Evolutionary conservation across 2,329 filamentous ascomycete genomes (phyloP).

Genomic region (Cytospora piceae): DNA sequence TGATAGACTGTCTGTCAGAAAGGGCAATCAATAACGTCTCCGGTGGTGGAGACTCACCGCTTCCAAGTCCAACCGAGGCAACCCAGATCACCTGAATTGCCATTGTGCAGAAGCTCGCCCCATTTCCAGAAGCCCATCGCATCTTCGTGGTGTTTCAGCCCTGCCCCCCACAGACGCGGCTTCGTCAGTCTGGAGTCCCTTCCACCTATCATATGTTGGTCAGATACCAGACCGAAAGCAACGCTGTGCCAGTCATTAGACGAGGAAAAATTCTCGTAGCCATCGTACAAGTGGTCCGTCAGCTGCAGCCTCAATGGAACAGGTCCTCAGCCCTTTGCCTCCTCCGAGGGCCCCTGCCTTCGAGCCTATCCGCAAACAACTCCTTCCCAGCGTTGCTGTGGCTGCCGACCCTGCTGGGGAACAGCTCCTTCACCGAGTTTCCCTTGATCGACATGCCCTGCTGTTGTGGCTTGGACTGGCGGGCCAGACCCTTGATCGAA

Average conservation of each 20-base stretch:
- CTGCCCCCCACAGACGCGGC: background rate
- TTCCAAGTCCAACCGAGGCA: background rate
- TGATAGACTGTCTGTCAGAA: background rate
- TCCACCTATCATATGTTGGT: background rate
- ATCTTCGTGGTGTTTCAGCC: background rate
- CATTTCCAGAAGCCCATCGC: background rate
- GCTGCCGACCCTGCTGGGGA: slow-evolving; percentile 62
- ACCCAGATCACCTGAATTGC: background rate
- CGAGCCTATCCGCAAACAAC: slow-evolving; percentile 64
- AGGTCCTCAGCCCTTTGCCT: slow-evolving; percentile 74
- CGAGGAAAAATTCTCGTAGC: background rate
- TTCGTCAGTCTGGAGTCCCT: background rate
- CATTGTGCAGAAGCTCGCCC: background rate
- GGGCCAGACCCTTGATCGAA: slow-evolving; percentile 61
- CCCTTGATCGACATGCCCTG: slow-evolving; percentile 71
- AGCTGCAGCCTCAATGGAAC: slow-evolving; percentile 57
- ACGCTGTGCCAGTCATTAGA: background rate
- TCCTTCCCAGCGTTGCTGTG: slow-evolving; percentile 68
- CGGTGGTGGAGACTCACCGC: background rate
- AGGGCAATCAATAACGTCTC: background rate
- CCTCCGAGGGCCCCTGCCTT: slow-evolving; percentile 56
- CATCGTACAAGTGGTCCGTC: background rate
- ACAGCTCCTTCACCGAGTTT: slow-evolving; percentile 67
- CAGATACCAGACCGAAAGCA: background rate
- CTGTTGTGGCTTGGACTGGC: slow-evolving; percentile 47